These are phyloP conservation scores for Dactylorhiza incarnata DNA, from an alignment of 106 monocot species.

Conservation along the genomic window DNA sequence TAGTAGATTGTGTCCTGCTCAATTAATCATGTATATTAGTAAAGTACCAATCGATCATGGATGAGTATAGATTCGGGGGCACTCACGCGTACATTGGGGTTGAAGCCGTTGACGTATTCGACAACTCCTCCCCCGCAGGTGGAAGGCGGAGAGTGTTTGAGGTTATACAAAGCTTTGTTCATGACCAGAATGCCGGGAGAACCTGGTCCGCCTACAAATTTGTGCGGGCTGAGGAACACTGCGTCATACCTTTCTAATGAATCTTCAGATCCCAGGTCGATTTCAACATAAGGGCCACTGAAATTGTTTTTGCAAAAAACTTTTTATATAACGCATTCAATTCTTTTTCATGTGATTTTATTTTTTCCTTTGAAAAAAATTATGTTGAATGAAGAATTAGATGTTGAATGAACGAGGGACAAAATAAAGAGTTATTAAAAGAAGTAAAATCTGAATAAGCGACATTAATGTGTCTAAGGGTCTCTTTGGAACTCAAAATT, in stretches of 20 bases:
- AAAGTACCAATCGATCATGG: too few species aligned
- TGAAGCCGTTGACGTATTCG: too few species aligned
- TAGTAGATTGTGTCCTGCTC: slow-evolving; percentile 38
- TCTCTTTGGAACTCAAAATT: too few species aligned
- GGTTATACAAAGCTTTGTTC: slow-evolving; percentile 31
- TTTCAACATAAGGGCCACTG: slow-evolving; percentile 49
- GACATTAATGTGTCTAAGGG: too few species aligned
- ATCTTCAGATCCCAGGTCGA: slow-evolving; percentile 34
- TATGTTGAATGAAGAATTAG: too few species aligned
- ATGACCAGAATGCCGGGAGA: slow-evolving; percentile 49
- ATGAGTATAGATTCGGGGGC: neutral
- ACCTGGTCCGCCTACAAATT: slow-evolving; percentile 45
- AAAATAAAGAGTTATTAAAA: too few species aligned
- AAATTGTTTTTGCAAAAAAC: too few species aligned
- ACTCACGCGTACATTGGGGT: slow-evolving; percentile 20
- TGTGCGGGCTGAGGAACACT: slow-evolving; percentile 50
- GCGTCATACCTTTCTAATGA: slow-evolving; percentile 43
- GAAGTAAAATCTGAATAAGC: too few species aligned
- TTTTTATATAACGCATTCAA: too few species aligned
- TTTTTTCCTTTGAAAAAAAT: too few species aligned
- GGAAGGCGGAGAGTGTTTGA: slow-evolving; percentile 28
- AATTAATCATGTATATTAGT: neutral
- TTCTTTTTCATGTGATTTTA: neutral
- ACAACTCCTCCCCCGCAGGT: slow-evolving; percentile 56
- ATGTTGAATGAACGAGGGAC: too few species aligned